These are phyloP conservation scores for Wickerhamiella pararugosa DNA, from an alignment of 1,139 yeast genomes.

Conservation along the genomic window DNA sequence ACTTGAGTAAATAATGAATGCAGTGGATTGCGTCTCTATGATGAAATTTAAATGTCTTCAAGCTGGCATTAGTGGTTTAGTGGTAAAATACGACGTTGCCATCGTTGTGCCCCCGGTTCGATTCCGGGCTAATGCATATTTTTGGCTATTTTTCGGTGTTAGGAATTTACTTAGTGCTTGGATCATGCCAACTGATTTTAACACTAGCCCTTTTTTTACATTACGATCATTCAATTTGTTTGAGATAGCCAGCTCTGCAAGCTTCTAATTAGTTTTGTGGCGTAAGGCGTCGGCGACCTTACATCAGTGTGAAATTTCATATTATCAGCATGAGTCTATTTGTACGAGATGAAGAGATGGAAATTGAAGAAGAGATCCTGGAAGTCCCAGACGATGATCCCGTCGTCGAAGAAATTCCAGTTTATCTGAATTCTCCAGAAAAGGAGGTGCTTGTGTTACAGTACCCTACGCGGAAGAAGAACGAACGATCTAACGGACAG, in stretches of 20 bases:
- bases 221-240: no score
- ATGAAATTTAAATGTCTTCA: no score
- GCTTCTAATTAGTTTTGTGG: no score
- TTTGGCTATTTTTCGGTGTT: slow-evolving; percentile 14
- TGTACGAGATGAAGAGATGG: slow-evolving; percentile 1
- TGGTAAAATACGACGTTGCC: slow-evolving; percentile 40
- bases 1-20: no score
- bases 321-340: not conserved
- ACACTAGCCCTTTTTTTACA: no score
- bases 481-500: slow-evolving; percentile 31
- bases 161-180: no score
- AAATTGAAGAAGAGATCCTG: slow-evolving; percentile 6
- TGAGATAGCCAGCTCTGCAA: no score
- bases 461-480: slow-evolving; percentile 54
- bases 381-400: slow-evolving; percentile 44
- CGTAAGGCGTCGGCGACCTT: no score
- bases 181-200: no score
- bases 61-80: slow-evolving; percentile 29
- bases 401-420: slow-evolving; percentile 59
- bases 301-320: no score
- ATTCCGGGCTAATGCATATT: slow-evolving; percentile 37
- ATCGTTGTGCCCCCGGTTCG: slow-evolving; percentile 42
- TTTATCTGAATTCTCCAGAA: slow-evolving; percentile 24
- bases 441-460: slow-evolving; percentile 38
- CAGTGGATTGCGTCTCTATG: no score